Evolutionary conservation across 805 yeast species (phyloP).

Genomic region (Lachancea waltii): DNA sequence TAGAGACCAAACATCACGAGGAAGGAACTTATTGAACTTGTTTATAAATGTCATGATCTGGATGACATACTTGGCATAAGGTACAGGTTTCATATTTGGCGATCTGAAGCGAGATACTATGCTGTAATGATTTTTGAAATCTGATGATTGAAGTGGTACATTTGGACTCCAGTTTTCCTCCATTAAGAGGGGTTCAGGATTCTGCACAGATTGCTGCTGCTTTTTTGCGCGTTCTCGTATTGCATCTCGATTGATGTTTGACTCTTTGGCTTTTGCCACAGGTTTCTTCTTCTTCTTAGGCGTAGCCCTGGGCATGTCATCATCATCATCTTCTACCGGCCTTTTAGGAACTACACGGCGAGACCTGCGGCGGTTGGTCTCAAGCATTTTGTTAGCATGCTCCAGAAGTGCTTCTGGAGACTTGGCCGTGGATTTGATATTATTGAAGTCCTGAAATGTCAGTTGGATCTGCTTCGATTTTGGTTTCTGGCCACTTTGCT

Average conservation of each 20-base stretch:
- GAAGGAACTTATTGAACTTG: constrained; percentile 24
- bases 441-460: constrained; percentile 27
- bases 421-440: constrained; percentile 16
- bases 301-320: constrained; percentile 3
- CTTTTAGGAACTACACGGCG: constrained; percentile 12
- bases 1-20: constrained; percentile 18
- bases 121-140: constrained; percentile 18
- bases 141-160: constrained; percentile 19
- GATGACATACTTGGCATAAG: constrained; percentile 28
- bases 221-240: constrained; percentile 6
- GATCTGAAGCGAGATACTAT: constrained; percentile 18
- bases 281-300: constrained; percentile 8
- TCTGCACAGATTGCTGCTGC: constrained; percentile 7
- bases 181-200: constrained; percentile 20
- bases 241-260: constrained; percentile 6
- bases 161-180: constrained; percentile 27
- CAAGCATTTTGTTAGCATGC: constrained; percentile 5
- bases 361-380: constrained; percentile 8
- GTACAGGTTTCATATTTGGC: constrained; percentile 19
- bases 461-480: constrained; percentile 15
- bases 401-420: constrained; percentile 5
- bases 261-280: constrained; percentile 7
- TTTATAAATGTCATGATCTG: constrained; percentile 28
- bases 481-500: not conserved
- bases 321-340: constrained; percentile 11